Evolutionary conservation across 2,329 filamentous ascomycete genomes (phyloP).

Genomic region (Chaetothyriales sp.): DNA sequence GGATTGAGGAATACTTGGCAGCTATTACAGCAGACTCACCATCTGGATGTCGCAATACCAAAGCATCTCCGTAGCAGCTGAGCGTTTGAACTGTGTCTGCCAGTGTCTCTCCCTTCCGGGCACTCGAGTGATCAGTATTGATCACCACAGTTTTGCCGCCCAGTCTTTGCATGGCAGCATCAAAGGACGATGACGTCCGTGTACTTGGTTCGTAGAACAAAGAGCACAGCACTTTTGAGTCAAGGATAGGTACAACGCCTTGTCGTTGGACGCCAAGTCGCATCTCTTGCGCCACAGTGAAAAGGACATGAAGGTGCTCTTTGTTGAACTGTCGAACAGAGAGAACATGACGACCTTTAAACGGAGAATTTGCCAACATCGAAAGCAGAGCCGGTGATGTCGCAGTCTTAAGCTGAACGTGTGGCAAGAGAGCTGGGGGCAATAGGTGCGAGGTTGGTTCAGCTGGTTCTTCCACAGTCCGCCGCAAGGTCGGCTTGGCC

Average conservation of each 20-base stretch:
- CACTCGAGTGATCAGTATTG: conserved; percentile 69
- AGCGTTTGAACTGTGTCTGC: conserved; percentile 89
- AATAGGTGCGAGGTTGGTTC: conserved; percentile 1
- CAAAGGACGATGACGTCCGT: conserved; percentile 86
- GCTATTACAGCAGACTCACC: conserved; percentile 67
- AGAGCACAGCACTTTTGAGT: conserved; percentile 71
- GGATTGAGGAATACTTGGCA: conserved; percentile 73
- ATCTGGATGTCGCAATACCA: conserved; percentile 87
- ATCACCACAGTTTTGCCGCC: conserved; percentile 75
- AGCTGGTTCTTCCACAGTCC: conserved; percentile 16
- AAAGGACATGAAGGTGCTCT: conserved; percentile 77
- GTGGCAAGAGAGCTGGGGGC: conserved; percentile 26
- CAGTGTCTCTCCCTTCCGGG: conserved; percentile 84
- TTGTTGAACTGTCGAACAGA: conserved; percentile 84
- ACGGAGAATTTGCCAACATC: conserved; percentile 63
- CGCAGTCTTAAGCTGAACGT: conserved; percentile 40
- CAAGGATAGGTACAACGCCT: conserved; percentile 73
- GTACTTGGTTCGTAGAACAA: conserved; percentile 98
- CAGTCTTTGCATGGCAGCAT: conserved; percentile 95
- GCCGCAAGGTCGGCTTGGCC: conserved; percentile 10
- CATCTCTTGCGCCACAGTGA: conserved; percentile 97
- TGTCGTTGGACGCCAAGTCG: conserved; percentile 83
- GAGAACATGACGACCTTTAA: conserved; percentile 79
- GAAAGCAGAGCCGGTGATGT: conserved; percentile 46
- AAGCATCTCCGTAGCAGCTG: conserved; percentile 83